Evolutionary conservation across 139 green algal species (phyloP), one percentile per base, ranked within the genome.

Genomic region (Dunaliella primolecta): DNA sequence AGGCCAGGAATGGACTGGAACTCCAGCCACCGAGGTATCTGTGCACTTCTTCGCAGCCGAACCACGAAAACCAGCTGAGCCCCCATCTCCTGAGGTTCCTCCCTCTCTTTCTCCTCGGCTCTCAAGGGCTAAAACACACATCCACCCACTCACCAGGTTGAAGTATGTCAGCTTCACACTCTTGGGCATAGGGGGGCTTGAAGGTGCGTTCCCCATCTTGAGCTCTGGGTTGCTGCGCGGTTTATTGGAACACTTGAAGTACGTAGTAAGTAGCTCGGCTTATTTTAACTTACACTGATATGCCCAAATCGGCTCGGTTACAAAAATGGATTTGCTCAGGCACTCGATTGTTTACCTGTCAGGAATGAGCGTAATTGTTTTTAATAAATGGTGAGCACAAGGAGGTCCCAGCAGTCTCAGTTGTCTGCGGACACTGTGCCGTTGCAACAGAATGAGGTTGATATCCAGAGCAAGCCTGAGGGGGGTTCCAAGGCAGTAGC

Each of bases 111-210:
- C 15, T 25, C 46, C 78, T 3, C 11, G 34, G 78, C n/a, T 74
- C 36, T 24, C 21, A 31, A 34, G 23, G 2, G 2, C 25, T 35
- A 7, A 83, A n/a, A 31, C 55, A 33, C 81, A 46, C 11, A 33
- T 34, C 56, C 15, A 83, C 75, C n/a, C 76, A n/a, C 75, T 30
- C 2, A 38, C 30, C 2, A 86, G n/a, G 3, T 75, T 36, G 35
- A 82, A 83, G 75, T 82, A 78, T 23, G 81, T 80, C 64, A 88
- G 57, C 64, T 84, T 88, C 31, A 82, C 1, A 25, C n/a, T n/a
- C n/a, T 72, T 64, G 46, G 46, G 46, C 46, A 64, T 64, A n/a
- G n/a, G n/a, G n/a, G 46, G 46, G 7, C 46, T 81, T n/a, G 57
- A 36, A 23, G 35, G 31, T 37, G 46, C 15, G 46, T 7, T 25